A percentile compares a stretch with the other conserved stretches of the same genome.
Conservation (phyloP, 164 flowering plant species). For the Chloranthus sessilifolius region DNA sequence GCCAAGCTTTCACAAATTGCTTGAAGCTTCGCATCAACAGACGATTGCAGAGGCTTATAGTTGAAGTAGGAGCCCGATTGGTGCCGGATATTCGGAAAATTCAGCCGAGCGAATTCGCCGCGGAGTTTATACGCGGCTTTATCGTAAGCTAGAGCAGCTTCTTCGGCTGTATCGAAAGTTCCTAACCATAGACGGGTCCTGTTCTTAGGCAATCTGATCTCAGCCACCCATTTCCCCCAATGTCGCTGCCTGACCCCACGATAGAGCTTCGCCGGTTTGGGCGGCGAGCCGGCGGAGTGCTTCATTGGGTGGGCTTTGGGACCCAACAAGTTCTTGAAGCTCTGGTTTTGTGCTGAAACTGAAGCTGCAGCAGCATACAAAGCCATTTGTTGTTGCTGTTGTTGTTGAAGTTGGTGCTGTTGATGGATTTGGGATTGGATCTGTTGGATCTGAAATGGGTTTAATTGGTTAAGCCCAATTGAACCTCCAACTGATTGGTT, state of each 20-base stretch:
- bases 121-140: slow-evolving; percentile 81
- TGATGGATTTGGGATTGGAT: slow-evolving; percentile 50
- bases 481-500: slow-evolving; percentile 21
- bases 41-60: slow-evolving; percentile 62
- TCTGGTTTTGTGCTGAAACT: slow-evolving; percentile 17
- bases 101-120: slow-evolving; percentile 82
- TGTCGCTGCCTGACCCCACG: slow-evolving; percentile 91
- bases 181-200: slow-evolving; percentile 94
- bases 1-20: slow-evolving; percentile 70
- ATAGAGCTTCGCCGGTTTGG: slow-evolving; percentile 80
- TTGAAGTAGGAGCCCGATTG: slow-evolving; percentile 37
- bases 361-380: slow-evolving; percentile 3
- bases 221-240: slow-evolving; percentile 98
- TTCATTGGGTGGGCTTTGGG: slow-evolving; percentile 64
- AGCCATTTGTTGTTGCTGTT: slow-evolving; percentile 11
- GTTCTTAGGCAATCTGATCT: slow-evolving; percentile 82
- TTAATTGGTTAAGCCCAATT: slow-evolving; percentile 47
- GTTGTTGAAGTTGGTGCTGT: slow-evolving; percentile 22
- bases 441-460: slow-evolving; percentile 52
- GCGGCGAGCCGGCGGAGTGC: slow-evolving; percentile 40
- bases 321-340: slow-evolving; percentile 27
- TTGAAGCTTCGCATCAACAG: slow-evolving; percentile 85
- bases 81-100: slow-evolving; percentile 76
- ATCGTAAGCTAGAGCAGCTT: slow-evolving; percentile 91
- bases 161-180: slow-evolving; percentile 89